phyloP scores from a whole-genome alignment of 345 rosid genomes.

The sweet orange (Citrus sinensis) region DVS_A1.0 CM039165.1:38518501-38519000 shows the following conservation, averaged over 20 bases:
- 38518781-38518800: constrained; percentile 64
- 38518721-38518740: constrained; percentile 73
- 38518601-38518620: constrained; percentile 85
- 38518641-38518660: constrained; percentile 90
- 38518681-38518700: constrained; percentile 79
- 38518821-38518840: constrained; percentile 90
- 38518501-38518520: constrained; percentile 88
- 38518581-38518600: constrained; percentile 68
- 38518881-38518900: constrained; percentile 70
- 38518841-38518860: constrained; percentile 89
- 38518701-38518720: constrained; percentile 83
- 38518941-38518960: constrained; percentile 75
- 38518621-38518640: constrained; percentile 89
- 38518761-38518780: constrained; percentile 61
- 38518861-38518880: constrained; percentile 80
- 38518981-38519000: constrained; percentile 73
- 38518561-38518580: constrained; percentile 76
- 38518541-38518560: constrained; percentile 91
- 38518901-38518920: constrained; percentile 45
- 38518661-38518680: constrained; percentile 72
- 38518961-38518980: constrained; percentile 74
- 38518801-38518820: constrained; percentile 91
- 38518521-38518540: constrained; percentile 96
- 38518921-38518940: constrained; percentile 69
- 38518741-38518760: constrained; percentile 85